Evolutionary conservation across 2,329 filamentous ascomycete species (phyloP), one percentile per base, ranked within the genome.

Genomic region (Ceratocystis variospora): DNA sequence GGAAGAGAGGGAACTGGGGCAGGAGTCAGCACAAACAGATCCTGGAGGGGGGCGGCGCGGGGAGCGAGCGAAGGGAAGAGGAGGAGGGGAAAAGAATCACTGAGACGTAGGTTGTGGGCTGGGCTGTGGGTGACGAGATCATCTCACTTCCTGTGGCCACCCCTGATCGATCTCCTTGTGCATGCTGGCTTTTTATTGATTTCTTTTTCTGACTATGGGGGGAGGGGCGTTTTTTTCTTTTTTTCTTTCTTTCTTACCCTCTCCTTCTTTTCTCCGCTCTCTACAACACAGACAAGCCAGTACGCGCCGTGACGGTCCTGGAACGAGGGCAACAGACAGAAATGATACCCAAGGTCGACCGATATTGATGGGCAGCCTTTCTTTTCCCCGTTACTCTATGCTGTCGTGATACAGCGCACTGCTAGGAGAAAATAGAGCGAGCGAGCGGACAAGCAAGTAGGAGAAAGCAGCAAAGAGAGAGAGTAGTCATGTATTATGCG

Each of bases 141-240:
- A 57, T 57, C 22, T 57, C 53, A 57, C 53, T 57, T 57, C 53
- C 53, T 57, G 53, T 57, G 31, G 53, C 10, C 53, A 57, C 53
- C 22, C 53, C 28, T 57, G 53, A 31, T 57, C 53, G 53, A 57
- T 57, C 53, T 12, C 25, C 50, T 25, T 22, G 12, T 25, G 8
- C 50, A 25, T 55, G 55, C 28, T 41, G 37, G 37, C 12, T 41
- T 41, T 41, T 41, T 41, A 41, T 41, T 41, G 33, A 41, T 41
- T 33, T 61, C n/a, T 12, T 61, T 25, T 8, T 50, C 12, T 50
- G 7, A 8, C 19, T 19, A 50, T 41, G 10, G 2, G 10, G 2
- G 10, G 10, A 25, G 10, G 37, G 8, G 8, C 3, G 10, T 10
- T 37, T 37, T 12, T 3, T 37, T 37, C 10, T 10, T 10, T 37